These are phyloP conservation scores for Ophiostoma sp. DNA, from an alignment of 2,329 filamentous ascomycete genomes.

Conservation along the genomic window DNA sequence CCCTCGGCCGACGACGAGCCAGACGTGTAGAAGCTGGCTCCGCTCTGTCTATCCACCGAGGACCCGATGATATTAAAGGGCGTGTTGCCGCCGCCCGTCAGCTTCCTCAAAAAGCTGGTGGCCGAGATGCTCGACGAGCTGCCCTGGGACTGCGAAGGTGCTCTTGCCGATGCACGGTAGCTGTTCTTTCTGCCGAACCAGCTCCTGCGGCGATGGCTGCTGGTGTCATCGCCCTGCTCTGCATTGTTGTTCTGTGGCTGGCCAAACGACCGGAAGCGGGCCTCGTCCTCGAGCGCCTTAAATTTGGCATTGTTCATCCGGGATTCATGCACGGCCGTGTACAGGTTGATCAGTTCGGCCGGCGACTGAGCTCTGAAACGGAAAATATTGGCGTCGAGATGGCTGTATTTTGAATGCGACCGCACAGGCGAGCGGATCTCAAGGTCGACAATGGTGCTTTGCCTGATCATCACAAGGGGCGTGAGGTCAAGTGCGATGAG, in stretches of 20 bases:
- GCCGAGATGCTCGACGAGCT: conserved; percentile 62
- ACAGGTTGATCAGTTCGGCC: conserved; percentile 74
- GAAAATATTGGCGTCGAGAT: conserved; percentile 65
- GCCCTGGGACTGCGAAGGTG: conserved; percentile 63
- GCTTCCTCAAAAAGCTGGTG: conserved; percentile 69
- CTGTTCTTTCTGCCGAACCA: conserved; percentile 62
- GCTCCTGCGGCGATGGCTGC: conserved; percentile 44
- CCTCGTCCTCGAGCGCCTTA: conserved; percentile 61
- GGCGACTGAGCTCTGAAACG: conserved; percentile 79
- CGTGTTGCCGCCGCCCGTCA: conserved; percentile 61
- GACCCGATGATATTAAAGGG: conserved; percentile 78
- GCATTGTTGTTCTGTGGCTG: conserved; percentile 42
- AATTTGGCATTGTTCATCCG: conserved; percentile 91
- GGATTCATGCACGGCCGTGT: conserved; percentile 78
- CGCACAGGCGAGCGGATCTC: conserved; percentile 86
- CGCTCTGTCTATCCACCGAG: conserved; percentile 55
- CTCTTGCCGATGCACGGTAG: conserved; percentile 57
- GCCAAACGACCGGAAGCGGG: conserved; percentile 65
- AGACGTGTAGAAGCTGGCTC: conserved; percentile 56
- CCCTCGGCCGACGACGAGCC: conserved; percentile 48
- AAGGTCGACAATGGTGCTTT: conserved; percentile 88
- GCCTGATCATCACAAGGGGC: conserved; percentile 80
- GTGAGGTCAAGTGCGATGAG: conserved; percentile 76
- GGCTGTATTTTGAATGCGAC: conserved; percentile 61
- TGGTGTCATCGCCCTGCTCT: conserved; percentile 43